A percentile compares a stretch with the other conserved stretches of the same genome.
Conservation (phyloP, 129 eudicot genomes). For the Apium graveolens region DNA sequence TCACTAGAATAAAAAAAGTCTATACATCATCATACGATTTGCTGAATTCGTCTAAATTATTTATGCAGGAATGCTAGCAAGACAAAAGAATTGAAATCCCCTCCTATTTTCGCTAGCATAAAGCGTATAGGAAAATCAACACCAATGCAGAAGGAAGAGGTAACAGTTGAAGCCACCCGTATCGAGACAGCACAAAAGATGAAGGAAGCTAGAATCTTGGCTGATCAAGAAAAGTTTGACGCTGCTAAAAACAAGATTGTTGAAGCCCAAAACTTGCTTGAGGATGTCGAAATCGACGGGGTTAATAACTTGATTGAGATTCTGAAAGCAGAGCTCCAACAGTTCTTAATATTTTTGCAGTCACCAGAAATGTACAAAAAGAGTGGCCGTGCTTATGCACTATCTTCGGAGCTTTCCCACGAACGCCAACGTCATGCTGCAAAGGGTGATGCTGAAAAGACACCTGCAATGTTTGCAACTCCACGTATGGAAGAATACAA, state of each 20-base stretch:
- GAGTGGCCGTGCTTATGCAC: neutral
- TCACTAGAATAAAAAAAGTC: neutral
- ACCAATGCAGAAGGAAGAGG: neutral
- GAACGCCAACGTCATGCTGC: neutral
- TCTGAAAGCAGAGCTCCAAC: neutral
- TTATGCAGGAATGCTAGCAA: neutral
- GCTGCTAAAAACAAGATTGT: neutral
- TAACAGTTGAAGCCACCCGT: neutral
- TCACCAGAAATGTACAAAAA: slow-evolving; percentile 5
- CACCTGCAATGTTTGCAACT: neutral
- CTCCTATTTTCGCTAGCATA: neutral
- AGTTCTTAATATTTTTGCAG: neutral
- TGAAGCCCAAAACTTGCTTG: slow-evolving; percentile 1
- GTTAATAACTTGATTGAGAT: neutral
- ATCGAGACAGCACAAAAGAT: neutral
- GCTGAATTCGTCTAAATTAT: neutral
- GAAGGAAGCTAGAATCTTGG: neutral
- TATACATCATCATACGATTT: no score
- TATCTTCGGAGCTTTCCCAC: neutral
- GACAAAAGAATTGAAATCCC: neutral
- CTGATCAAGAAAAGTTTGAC: neutral
- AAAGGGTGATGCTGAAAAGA: neutral
- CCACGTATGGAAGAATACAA: slow-evolving; percentile 6
- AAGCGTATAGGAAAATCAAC: neutral
- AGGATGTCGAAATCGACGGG: neutral